These are phyloP conservation scores for Sporobolomyces phaffii DNA, from an alignment of 768 basidiomycete species.

Conservation along the genomic window DNA sequence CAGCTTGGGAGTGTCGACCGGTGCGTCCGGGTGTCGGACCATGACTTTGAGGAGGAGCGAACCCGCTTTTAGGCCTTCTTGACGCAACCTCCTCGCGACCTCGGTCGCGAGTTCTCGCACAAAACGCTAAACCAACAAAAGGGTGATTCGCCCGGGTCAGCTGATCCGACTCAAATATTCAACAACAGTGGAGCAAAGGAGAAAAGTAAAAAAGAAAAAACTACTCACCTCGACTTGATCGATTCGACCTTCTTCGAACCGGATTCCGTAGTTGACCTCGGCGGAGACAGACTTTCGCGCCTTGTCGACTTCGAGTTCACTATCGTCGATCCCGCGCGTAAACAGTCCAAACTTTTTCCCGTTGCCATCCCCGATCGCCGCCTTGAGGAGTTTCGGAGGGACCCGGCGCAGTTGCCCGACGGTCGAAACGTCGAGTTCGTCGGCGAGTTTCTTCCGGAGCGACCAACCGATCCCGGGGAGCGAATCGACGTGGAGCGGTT, in stretches of 20 bases:
- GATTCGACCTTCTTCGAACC: constrained; percentile 63
- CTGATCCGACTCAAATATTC: no score
- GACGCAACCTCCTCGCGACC: constrained; percentile 65
- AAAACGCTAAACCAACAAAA: constrained; percentile 51
- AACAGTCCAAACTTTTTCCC: constrained; percentile 82
- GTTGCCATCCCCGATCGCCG: constrained; percentile 68
- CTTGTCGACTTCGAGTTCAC: constrained; percentile 72
- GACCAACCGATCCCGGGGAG: constrained; percentile 81
- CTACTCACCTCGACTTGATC: constrained; percentile 62
- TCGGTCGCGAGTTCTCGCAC: constrained; percentile 70
- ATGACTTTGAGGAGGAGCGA: constrained; percentile 80
- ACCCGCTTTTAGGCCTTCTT: constrained; percentile 63
- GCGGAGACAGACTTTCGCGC: constrained; percentile 85
- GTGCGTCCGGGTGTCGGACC: constrained; percentile 76
- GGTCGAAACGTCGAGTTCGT: constrained; percentile 56
- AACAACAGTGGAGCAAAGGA: no score
- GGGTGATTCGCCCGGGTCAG: no score
- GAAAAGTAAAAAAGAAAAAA: not conserved
- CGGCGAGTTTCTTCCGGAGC: constrained; percentile 64
- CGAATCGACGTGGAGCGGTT: constrained; percentile 67
- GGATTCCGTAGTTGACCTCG: constrained; percentile 94
- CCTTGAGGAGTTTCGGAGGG: constrained; percentile 51
- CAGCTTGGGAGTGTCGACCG: constrained; percentile 85
- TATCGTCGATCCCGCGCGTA: constrained; percentile 74
- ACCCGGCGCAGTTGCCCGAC: constrained; percentile 60